These are phyloP conservation scores for Marasmius oreades DNA, from an alignment of 1,284 basidiomycete genomes.

Conservation along the genomic window DNA sequence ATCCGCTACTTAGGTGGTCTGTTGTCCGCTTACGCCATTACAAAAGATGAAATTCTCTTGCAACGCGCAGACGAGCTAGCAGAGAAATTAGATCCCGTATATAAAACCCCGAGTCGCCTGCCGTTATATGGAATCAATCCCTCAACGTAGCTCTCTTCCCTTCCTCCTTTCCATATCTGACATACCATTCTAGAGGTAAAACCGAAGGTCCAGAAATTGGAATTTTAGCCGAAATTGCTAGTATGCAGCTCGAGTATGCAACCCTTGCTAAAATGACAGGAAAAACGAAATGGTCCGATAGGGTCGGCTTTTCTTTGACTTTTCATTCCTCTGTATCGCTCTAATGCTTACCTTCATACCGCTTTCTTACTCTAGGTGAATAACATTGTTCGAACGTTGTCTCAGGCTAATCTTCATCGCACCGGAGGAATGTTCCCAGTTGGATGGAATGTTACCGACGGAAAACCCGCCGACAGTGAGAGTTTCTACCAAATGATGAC, in stretches of 20 bases:
- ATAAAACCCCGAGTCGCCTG: conserved; percentile 45
- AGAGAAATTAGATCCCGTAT: conserved; percentile 45
- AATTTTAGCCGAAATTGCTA: conserved; percentile 53
- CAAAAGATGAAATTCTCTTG: conserved; percentile 41
- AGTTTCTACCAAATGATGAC: conserved; percentile 4
- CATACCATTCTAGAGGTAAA: conserved; percentile 21
- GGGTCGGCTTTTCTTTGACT: too few relatives aligned
- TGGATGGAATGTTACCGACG: conserved; percentile 42
- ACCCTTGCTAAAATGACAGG: conserved; percentile 56
- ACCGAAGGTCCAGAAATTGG: conserved; percentile 32
- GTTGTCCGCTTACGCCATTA: conserved; percentile 78
- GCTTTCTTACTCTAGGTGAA: conserved; percentile 38
- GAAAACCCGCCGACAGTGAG: conserved; percentile 38
- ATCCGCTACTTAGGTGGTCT: conserved; percentile 88
- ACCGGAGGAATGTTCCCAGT: conserved; percentile 56
- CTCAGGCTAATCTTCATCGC: conserved; percentile 36
- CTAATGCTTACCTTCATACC: neutral
- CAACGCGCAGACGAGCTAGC: conserved; percentile 52
- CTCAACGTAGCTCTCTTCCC: conserved; percentile 32
- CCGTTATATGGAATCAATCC: conserved; percentile 48
- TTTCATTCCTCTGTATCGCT: neutral
- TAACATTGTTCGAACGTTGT: conserved; percentile 46
- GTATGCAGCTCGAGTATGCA: conserved; percentile 54
- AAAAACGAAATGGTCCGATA: conserved; percentile 41
- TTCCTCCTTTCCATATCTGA: neutral